Evolutionary conservation across 805 yeast genomes (phyloP).

Genomic region (Pichia rugopelliculosa): DNA sequence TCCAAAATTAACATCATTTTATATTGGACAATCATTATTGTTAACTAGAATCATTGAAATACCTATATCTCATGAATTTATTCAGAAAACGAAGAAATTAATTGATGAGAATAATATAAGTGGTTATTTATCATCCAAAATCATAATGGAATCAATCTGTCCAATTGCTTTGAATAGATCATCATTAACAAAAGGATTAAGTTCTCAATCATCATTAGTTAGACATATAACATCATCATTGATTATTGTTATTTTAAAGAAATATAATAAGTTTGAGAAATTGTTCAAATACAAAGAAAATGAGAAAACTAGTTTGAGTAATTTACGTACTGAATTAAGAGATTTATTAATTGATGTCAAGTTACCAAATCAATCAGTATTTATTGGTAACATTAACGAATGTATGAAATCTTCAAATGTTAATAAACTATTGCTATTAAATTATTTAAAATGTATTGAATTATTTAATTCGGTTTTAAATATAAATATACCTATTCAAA

Average conservation of each 20-base stretch:
- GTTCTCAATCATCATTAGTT: constrained; percentile 42
- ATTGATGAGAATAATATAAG: neutral
- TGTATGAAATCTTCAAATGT: constrained; percentile 24
- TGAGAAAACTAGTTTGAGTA: constrained; percentile 5
- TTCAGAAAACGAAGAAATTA: constrained; percentile 8
- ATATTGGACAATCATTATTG: constrained; percentile 68
- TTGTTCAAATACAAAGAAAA: constrained; percentile 16
- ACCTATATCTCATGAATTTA: constrained; percentile 41
- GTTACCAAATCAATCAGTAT: constrained; percentile 45
- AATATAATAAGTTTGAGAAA: constrained; percentile 37
- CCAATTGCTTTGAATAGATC: constrained; percentile 58
- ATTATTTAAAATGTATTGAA: constrained; percentile 36
- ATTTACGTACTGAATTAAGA: constrained; percentile 16
- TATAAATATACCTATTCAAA: constrained; percentile 13
- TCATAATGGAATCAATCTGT: constrained; percentile 48
- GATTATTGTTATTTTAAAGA: constrained; percentile 44
- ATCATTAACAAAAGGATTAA: constrained; percentile 52
- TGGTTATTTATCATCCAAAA: constrained; percentile 11
- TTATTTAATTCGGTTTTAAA: constrained; percentile 18
- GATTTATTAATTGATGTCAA: constrained; percentile 18
- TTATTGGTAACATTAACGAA: constrained; percentile 39
- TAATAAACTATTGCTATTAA: constrained; percentile 40
- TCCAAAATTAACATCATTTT: constrained; percentile 73
- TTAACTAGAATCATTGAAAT: constrained; percentile 52
- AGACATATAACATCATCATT: constrained; percentile 60